Conservation (phyloP, 495 filamentous ascomycete species). For the Xylaria longipes region DNA sequence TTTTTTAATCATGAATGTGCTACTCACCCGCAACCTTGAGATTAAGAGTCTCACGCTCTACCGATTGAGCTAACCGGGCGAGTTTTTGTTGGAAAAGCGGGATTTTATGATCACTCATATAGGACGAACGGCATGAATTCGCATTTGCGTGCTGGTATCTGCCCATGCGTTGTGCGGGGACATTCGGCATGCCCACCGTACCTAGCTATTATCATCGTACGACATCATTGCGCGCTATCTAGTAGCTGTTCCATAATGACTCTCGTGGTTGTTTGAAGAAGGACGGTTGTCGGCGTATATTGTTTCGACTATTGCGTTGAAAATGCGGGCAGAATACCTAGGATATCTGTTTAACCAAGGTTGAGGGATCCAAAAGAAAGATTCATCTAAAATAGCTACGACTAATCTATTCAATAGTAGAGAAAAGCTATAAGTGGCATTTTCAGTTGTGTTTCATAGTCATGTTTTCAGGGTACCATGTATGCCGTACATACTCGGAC, state of each 20-base stretch:
- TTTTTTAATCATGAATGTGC: neutral
- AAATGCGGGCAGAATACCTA: neutral
- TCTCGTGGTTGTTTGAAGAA: neutral
- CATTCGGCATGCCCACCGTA: neutral
- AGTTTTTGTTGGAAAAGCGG: neutral
- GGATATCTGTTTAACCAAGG: neutral
- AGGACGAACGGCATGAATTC: neutral
- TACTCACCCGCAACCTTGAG: slow-evolving; percentile 67
- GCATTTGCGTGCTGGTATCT: neutral
- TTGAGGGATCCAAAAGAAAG: neutral
- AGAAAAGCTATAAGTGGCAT: neutral
- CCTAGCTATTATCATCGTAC: neutral
- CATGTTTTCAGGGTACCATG: neutral
- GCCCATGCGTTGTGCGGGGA: neutral
- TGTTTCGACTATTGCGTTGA: neutral
- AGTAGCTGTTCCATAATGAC: neutral
- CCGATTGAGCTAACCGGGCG: slow-evolving; percentile 76
- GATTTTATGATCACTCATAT: neutral
- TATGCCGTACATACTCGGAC: neutral
- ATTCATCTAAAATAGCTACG: neutral
- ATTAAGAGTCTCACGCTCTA: slow-evolving; percentile 87
- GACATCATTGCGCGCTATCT: neutral
- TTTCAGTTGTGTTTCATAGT: neutral
- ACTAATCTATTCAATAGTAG: neutral
- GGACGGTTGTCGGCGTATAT: neutral